Evolutionary conservation across 495 filamentous ascomycete genomes (phyloP), one percentile per base, ranked within the genome.

Genomic region (Podospora sp.): DNA sequence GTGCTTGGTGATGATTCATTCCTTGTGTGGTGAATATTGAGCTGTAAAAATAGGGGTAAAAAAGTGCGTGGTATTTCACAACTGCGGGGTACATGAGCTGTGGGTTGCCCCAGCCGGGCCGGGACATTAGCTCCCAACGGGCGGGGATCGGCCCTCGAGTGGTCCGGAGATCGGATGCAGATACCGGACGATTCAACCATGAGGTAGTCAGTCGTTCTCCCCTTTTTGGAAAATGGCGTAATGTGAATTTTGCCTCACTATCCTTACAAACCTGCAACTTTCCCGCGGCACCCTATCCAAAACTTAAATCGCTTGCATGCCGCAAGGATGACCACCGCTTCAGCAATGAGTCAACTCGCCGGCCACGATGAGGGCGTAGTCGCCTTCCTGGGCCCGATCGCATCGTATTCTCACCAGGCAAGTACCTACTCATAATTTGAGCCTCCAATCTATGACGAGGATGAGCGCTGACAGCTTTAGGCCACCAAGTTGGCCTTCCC

Each of bases 391-490:
- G 94, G 94, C 20, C 94, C 94, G 12, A 69, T 82, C 20, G 86
- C 91, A 5, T 94, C 93, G 11, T 97, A 96, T 78, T 94, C 95
- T 11, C 94, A 98, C 77, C 94, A 97, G 87, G 94, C 96, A 84
- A 86, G 92, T 93, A 81, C 1, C 8, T 12, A n/a, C 56, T 27
- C 12, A 62, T 35, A 2, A 18, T 25, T 21, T 20, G n/a, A 12
- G 60, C 18, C n/a, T 1, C 29, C 49, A 21, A 1, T 12, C 11
- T 0, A 26, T 8, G 50, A 35, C 6, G 9, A 62, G 9, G 40
- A 50, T 33, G 18, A 26, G 7, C 27, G 46, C 50, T 62, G n/a
- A 55, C 46, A 21, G 46, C 16, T 26, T 36, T 61, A 95, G 91
- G 91, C 92, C 24, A 88, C 91, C 21, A 79, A 89, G 65, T 78